A percentile compares a stretch with the other conserved stretches of the same genome.
Evolutionary conservation across 2,329 filamentous ascomycete species (phyloP).

Genomic region (Zymoseptoria pseudotritici): DNA sequence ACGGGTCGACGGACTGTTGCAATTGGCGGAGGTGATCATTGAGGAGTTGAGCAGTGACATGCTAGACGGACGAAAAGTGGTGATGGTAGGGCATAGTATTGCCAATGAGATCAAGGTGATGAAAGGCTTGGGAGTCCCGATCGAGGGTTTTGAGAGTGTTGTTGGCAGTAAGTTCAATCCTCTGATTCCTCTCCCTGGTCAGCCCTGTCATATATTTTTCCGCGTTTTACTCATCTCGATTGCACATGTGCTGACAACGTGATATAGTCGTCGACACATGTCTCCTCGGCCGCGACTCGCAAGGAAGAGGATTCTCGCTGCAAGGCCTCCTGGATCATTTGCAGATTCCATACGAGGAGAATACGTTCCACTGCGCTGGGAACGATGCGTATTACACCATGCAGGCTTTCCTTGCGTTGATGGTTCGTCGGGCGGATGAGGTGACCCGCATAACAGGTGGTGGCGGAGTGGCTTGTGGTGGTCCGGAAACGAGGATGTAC

Average conservation of each 20-base stretch:
- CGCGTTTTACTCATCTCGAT: too few species aligned
- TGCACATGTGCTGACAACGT: neutral
- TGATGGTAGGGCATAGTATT: neutral
- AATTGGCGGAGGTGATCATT: neutral
- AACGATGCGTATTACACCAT: slow-evolving; percentile 1
- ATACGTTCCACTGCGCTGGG: neutral
- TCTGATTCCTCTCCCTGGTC: neutral
- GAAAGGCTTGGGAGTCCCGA: neutral
- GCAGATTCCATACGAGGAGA: neutral
- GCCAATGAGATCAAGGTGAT: neutral
- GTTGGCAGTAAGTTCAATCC: neutral
- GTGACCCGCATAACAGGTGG: too few species aligned
- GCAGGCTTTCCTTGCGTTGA: neutral
- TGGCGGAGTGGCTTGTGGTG: too few species aligned
- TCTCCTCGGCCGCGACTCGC: neutral
- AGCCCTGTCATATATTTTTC: too few species aligned
- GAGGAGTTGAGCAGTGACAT: too few species aligned
- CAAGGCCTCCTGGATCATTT: neutral
- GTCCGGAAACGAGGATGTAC: too few species aligned
- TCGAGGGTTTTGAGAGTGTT: neutral
- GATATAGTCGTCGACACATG: neutral
- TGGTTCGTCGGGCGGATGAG: neutral
- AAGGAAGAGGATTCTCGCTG: neutral
- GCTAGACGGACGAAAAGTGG: neutral
- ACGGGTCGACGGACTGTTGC: neutral